Conservation (phyloP, 495 filamentous ascomycete species). For the Penicillium manginii region DNA sequence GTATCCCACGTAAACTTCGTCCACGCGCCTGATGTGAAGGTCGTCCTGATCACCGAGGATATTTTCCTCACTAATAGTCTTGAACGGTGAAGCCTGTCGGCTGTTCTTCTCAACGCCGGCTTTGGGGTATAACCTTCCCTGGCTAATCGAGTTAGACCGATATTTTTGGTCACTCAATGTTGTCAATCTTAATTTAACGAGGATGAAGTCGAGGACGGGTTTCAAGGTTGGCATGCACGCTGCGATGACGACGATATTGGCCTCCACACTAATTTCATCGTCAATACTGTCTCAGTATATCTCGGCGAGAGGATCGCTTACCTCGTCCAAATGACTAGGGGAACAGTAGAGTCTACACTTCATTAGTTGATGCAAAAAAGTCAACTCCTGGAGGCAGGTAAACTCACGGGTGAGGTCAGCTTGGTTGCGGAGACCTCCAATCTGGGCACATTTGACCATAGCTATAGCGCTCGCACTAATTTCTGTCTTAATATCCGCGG, state of each 20-base stretch:
- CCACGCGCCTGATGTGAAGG: slow-evolving; percentile 7
- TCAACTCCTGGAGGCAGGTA: neutral
- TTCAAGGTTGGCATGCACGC: slow-evolving; percentile 32
- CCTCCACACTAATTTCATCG: slow-evolving; percentile 23
- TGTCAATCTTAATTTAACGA: slow-evolving; percentile 13
- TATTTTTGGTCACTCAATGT: neutral
- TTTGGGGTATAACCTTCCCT: neutral
- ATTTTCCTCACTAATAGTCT: slow-evolving; percentile 3
- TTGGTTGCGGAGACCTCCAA: slow-evolving; percentile 24
- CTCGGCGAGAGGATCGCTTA: neutral
- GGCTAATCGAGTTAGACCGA: neutral
- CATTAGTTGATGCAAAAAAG: neutral
- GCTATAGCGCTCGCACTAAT: slow-evolving; percentile 25
- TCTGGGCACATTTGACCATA: slow-evolving; percentile 27
- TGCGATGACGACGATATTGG: slow-evolving; percentile 33
- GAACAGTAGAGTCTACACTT: neutral
- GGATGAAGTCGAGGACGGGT: slow-evolving; percentile 25
- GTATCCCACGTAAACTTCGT: neutral
- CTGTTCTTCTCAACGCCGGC: neutral
- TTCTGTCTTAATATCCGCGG: neutral
- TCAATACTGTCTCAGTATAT: neutral
- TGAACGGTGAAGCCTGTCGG: neutral
- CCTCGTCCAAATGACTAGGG: neutral
- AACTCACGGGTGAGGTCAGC: slow-evolving; percentile 25
- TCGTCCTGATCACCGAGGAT: slow-evolving; percentile 2